Evolutionary conservation across 352 stramenopile species (phyloP), one percentile per base, ranked within the genome.

Genomic region (Phytophthora fragariaefolia): DNA sequence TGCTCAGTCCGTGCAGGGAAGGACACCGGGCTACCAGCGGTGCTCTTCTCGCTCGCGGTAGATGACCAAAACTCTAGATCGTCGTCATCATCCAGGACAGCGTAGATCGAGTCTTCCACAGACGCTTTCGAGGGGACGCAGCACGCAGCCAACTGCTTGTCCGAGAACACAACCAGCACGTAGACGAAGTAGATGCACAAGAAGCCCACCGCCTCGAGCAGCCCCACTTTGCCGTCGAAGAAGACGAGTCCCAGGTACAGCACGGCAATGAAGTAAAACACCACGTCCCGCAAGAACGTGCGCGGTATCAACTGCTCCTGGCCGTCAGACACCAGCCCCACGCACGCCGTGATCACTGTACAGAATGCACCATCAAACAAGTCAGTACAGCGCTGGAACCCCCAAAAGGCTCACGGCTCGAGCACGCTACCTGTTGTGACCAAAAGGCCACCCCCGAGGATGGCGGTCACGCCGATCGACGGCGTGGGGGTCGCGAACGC

Each of bases 291-390:
- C 18, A 90, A 51, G 58, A 76, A 95, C 48, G 89, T 92, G 57
- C 83, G 80, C 13, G 87, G 87, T 27, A 93, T 90, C 24, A 95
- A 68, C 57, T 93, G 85, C 49, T 91, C 78, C 23, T 93, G 83
- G 6, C 71, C 82, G 50, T 88, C 69, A 7, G 87, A 93, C 1
- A 85, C 81, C 6, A 95, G 48, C 0, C 85, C 85, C 48, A 93
- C 83, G 45, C 81, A 87, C n/a, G 84, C 87, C 6, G 65, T 82
- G 58, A 92, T 88, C 20, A 92, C 86, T 78, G 23, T 17, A 64
- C n/a, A n/a, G n/a, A n/a, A n/a, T n/a, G n/a, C n/a, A n/a, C n/a
- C n/a, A n/a, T n/a, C n/a, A n/a, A n/a, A n/a, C n/a, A n/a, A n/a
- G n/a, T n/a, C n/a, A n/a, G n/a, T n/a, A n/a, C n/a, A n/a, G n/a